phyloP scores from a whole-genome alignment of 2,329 filamentous ascomycete genomes.

The Colletotrichum scovillei region DNA sequence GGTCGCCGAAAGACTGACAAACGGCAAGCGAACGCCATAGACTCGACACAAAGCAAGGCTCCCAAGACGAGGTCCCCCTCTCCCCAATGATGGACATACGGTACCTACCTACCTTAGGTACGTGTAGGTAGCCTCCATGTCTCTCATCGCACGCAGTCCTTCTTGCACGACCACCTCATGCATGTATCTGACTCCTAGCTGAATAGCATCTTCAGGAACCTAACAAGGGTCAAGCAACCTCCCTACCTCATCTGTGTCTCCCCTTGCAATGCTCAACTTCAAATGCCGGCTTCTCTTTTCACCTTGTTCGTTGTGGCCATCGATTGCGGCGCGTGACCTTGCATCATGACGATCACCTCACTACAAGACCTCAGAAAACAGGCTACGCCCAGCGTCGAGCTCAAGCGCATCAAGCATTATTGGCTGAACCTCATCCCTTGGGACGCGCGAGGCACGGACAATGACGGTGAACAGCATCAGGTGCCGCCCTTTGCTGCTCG shows the following conservation, averaged over 20 bases:
- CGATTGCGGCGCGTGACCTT: neutral
- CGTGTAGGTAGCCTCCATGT: neutral
- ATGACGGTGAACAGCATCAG: slow-evolving; percentile 18
- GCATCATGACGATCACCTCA: neutral
- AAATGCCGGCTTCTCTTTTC: neutral
- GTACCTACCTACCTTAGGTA: neutral
- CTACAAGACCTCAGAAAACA: neutral
- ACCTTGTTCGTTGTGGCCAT: neutral
- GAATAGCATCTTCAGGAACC: neutral
- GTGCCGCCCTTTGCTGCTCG: neutral
- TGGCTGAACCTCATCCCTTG: slow-evolving; percentile 4
- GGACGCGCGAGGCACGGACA: slow-evolving; percentile 15
- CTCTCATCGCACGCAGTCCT: neutral
- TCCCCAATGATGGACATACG: too few species aligned
- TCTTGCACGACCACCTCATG: neutral
- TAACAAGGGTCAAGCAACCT: neutral
- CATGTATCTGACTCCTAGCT: neutral
- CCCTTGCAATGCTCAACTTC: neutral
- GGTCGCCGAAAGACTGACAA: too few species aligned
- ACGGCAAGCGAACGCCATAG: too few species aligned
- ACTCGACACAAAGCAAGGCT: too few species aligned
- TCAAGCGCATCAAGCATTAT: neutral
- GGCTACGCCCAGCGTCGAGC: neutral
- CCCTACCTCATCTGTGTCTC: neutral
- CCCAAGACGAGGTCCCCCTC: too few species aligned